Evolutionary conservation across 768 basidiomycete species (phyloP).

Genomic region (Astraeus odoratus): DNA sequence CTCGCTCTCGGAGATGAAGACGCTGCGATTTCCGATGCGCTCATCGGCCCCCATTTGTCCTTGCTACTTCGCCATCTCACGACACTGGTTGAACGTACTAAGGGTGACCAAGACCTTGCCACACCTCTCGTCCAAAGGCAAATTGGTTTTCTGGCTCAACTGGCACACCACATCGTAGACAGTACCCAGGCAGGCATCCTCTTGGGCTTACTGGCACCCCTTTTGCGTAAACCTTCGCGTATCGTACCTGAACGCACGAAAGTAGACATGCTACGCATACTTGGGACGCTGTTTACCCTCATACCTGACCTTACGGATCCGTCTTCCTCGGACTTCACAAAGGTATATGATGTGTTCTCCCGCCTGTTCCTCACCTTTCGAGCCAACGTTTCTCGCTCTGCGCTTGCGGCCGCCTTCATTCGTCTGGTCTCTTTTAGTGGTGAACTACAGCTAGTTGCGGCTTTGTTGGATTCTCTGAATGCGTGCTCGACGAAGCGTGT

Average conservation of each 20-base stretch:
- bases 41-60: slow-evolving; percentile 67
- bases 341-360: slow-evolving; percentile 62
- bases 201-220: slow-evolving; percentile 65
- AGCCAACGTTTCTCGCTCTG: slow-evolving; percentile 61
- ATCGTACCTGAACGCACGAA: slow-evolving; percentile 83
- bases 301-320: slow-evolving; percentile 53
- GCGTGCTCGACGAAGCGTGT: slow-evolving; percentile 77
- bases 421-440: slow-evolving; percentile 35
- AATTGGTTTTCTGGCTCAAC: slow-evolving; percentile 70
- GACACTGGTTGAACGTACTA: slow-evolving; percentile 56
- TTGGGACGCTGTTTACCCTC: slow-evolving; percentile 57
- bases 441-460: slow-evolving; percentile 41
- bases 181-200: slow-evolving; percentile 66
- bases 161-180: slow-evolving; percentile 70
- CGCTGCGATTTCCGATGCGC: slow-evolving; percentile 37
- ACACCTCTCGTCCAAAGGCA: slow-evolving; percentile 74
- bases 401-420: slow-evolving; percentile 61
- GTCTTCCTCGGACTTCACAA: slow-evolving; percentile 36
- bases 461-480: slow-evolving; percentile 65
- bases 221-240: slow-evolving; percentile 71
- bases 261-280: slow-evolving; percentile 68
- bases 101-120: slow-evolving; percentile 41
- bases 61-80: slow-evolving; percentile 67
- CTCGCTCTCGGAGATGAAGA: slow-evolving; percentile 50
- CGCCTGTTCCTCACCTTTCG: slow-evolving; percentile 73